These are phyloP conservation scores for Debaryomyces tyrocola DNA, from an alignment of 805 yeast species.

Conservation along the genomic window DNA sequence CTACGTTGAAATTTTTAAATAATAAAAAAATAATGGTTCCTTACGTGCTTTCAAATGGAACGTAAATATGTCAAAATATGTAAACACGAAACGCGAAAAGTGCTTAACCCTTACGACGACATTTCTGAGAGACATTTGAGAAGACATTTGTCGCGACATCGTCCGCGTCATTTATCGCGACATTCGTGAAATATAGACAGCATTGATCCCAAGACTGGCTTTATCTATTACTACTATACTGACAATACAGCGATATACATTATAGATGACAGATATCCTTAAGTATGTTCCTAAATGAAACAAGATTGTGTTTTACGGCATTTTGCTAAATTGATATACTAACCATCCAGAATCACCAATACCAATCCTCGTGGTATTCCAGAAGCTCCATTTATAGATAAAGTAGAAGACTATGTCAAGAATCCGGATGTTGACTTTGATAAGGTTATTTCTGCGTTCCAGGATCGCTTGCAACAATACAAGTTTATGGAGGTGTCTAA, in stretches of 20 bases:
- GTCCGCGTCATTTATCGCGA: too few relatives aligned
- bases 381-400: slow-evolving; percentile 89
- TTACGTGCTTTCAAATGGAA: too few relatives aligned
- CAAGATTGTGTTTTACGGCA: neutral
- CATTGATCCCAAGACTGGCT: neutral
- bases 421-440: slow-evolving; percentile 66
- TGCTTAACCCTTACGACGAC: too few relatives aligned
- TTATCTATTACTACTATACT: neutral
- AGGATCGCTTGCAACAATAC: slow-evolving; percentile 86
- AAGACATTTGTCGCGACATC: too few relatives aligned
- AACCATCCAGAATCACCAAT: slow-evolving; percentile 47
- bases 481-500: slow-evolving; percentile 77
- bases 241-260: neutral
- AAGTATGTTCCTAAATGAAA: slow-evolving; percentile 21
- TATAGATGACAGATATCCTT: slow-evolving; percentile 29
- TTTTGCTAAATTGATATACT: neutral
- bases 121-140: too few relatives aligned
- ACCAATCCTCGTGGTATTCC: slow-evolving; percentile 95
- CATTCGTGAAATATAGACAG: neutral
- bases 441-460: slow-evolving; percentile 67
- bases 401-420: slow-evolving; percentile 73
- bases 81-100: too few relatives aligned
- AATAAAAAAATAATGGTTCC: too few relatives aligned
- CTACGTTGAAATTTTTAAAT: too few relatives aligned
- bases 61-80: too few relatives aligned